Evolutionary conservation across 2,329 filamentous ascomycete species (phyloP), one percentile per base, ranked within the genome.

Genomic region (Calonectria pauciramosa): DNA sequence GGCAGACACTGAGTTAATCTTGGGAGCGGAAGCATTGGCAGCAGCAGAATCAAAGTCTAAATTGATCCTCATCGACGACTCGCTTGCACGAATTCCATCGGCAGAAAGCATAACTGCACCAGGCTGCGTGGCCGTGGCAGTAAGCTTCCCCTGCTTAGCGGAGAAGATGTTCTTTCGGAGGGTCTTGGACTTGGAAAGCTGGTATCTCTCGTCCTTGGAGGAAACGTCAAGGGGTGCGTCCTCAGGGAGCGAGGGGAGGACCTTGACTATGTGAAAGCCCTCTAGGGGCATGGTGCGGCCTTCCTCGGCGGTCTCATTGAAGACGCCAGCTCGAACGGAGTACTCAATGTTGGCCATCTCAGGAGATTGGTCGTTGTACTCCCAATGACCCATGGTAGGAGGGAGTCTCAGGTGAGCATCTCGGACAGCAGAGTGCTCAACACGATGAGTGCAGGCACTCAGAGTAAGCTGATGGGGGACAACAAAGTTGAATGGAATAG

Each of bases 401-500:
- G 90, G 90, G 28, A 91, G 85, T 16, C 87, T 86, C 49, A 90
- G 82, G 83, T 92, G 90, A 60, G 89, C 85, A 41, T 90, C 89
- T 68, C 86, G 86, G 36, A 92, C 85, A 60, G 84, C 84, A n/a
- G 85, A 83, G 51, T 85, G 85, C 51, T 85, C 83, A 69, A 87
- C 86, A 34, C 82, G 78, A 83, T 92, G 90, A 78, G 84, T 88
- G 85, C 90, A 92, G 23, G 90, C 89, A 73, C 87, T 87, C 65
- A 91, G 85, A 23, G 90, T 91, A 73, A 92, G 88, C 69, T 91
- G 87, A 76, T 86, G 85, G n/a, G 90, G 90, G 20, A 92, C 87
- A 72, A 92, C 88, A 76, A 92, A 92, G 83, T 90, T 83, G 84
- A 92, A 90, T n/a, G 90, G 90, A 30, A 92, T 82, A 18, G 80